Conservation (phyloP, 2,329 filamentous ascomycete genomes). For the Pleurostoma richardsiae region DNA sequence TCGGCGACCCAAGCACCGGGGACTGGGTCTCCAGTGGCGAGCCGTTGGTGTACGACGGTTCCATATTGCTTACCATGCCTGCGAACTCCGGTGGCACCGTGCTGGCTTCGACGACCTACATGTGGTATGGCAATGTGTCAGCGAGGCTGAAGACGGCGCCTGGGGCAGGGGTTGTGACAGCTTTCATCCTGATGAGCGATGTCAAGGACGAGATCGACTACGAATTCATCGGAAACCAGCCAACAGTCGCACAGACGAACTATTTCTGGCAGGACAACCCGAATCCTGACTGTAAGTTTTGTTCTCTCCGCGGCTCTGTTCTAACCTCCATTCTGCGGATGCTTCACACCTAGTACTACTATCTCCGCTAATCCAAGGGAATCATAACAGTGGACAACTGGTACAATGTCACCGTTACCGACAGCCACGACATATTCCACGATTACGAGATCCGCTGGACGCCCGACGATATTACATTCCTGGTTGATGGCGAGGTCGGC, state of each 20-base stretch:
- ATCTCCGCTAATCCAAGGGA: slow-evolving; percentile 46
- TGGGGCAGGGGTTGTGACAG: slow-evolving; percentile 84
- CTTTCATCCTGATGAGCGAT: slow-evolving; percentile 92
- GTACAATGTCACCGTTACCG: slow-evolving; percentile 60
- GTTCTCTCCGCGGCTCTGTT: background rate
- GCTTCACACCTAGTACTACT: slow-evolving; percentile 48
- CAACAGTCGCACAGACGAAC: slow-evolving; percentile 83
- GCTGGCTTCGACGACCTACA: slow-evolving; percentile 75
- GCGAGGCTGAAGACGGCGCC: slow-evolving; percentile 80
- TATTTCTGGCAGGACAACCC: slow-evolving; percentile 95
- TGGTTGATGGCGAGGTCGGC: slow-evolving; percentile 72
- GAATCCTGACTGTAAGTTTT: slow-evolving; percentile 59
- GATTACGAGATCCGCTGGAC: slow-evolving; percentile 93
- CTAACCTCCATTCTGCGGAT: slow-evolving; percentile 1
- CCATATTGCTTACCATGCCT: slow-evolving; percentile 84
- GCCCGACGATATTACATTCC: slow-evolving; percentile 81
- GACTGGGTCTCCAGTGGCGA: slow-evolving; percentile 89
- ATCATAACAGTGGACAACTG: slow-evolving; percentile 62
- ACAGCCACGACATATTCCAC: slow-evolving; percentile 77
- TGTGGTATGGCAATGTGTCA: slow-evolving; percentile 96
- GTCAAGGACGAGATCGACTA: slow-evolving; percentile 99
- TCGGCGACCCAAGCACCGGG: slow-evolving; percentile 72
- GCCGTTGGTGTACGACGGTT: slow-evolving; percentile 62
- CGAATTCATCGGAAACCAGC: slow-evolving; percentile 82
- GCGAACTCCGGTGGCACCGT: slow-evolving; percentile 81